Conservation (phyloP, 331 rosid genomes). For the Quercus phellos region DNA sequence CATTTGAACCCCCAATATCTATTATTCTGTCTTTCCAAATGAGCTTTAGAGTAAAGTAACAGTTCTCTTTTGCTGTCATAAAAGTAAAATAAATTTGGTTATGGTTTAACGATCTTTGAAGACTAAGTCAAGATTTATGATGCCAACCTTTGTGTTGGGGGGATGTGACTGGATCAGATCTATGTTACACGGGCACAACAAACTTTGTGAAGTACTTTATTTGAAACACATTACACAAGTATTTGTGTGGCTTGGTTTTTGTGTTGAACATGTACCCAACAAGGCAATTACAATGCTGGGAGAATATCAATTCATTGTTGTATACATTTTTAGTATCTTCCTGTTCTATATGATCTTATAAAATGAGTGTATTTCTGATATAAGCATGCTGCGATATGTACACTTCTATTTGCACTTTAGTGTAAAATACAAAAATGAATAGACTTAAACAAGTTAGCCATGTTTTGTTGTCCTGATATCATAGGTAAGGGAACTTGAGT, state of each 20-base stretch:
- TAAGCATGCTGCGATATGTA: not conserved
- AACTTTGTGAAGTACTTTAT: not conserved
- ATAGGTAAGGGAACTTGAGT: not conserved
- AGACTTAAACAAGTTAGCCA: not conserved
- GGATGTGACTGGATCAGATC: not conserved
- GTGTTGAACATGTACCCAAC: not conserved
- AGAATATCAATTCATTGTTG: not conserved
- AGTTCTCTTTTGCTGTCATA: not conserved
- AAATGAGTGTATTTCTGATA: not conserved
- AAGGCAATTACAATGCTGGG: not conserved
- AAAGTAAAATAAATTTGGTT: not conserved
- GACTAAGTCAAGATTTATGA: not conserved
- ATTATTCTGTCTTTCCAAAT: not conserved
- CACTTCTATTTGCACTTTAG: not conserved
- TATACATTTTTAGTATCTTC: not conserved
- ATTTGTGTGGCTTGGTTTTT: not conserved
- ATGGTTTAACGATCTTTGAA: constrained; percentile 1
- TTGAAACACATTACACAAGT: not conserved
- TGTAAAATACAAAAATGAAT: not conserved
- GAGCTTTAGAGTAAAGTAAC: not conserved
- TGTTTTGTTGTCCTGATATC: not conserved
- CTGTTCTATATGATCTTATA: not conserved
- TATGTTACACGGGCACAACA: not conserved
- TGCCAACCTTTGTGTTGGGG: constrained; percentile 1
- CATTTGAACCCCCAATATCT: too few relatives aligned